These are phyloP conservation scores for Alnus glutinosa DNA, from an alignment of 306 rosid species.

Conservation along the genomic window DNA sequence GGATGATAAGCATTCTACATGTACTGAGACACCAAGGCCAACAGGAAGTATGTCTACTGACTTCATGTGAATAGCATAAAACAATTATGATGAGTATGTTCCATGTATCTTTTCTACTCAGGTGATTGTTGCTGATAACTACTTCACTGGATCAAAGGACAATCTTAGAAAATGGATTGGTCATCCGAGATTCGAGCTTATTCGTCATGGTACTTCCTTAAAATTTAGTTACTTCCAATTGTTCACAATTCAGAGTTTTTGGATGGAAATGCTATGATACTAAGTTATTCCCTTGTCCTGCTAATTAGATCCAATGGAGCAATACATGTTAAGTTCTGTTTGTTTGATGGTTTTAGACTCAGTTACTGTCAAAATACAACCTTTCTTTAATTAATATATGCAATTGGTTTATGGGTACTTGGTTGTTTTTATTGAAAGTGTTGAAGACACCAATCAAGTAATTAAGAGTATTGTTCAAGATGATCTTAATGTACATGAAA, in stretches of 20 bases:
- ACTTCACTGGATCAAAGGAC: conserved; percentile 93
- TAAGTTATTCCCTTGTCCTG: background rate
- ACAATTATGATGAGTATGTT: background rate
- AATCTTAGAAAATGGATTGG: conserved; percentile 92
- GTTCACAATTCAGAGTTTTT: background rate
- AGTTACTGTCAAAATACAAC: background rate
- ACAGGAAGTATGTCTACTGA: background rate
- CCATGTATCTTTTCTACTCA: conserved; percentile 30
- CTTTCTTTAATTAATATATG: too few relatives aligned
- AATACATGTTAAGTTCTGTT: background rate
- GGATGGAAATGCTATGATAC: background rate
- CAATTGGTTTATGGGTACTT: too few relatives aligned
- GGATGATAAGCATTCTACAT: too few relatives aligned
- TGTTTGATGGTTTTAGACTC: background rate
- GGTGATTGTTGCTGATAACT: conserved; percentile 94
- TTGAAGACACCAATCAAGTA: too few relatives aligned
- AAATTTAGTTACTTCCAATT: conserved; percentile 1
- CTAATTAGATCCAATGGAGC: background rate
- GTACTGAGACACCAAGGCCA: background rate
- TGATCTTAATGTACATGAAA: too few relatives aligned
- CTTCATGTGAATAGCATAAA: background rate
- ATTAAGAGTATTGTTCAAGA: too few relatives aligned
- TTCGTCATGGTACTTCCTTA: conserved; percentile 78
- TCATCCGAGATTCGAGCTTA: conserved; percentile 96
- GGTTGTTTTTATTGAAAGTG: too few relatives aligned